Conservation (phyloP, 2,329 filamentous ascomycete species). For the Nannizziopsis barbatae region DNA sequence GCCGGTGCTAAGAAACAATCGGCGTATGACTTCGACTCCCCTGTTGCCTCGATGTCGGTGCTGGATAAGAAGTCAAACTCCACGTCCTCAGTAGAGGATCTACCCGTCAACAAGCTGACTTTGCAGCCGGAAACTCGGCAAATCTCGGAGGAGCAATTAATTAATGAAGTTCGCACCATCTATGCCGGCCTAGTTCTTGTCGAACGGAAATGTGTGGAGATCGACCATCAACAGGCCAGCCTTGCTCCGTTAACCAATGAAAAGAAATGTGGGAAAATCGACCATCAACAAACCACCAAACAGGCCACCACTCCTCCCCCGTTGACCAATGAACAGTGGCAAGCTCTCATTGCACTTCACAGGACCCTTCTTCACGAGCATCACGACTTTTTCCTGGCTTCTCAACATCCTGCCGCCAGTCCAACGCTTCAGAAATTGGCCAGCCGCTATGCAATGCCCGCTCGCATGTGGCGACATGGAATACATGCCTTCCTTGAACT, state of each 20-base stretch:
- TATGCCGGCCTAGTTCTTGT: constrained; percentile 78
- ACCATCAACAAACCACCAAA: too few relatives aligned
- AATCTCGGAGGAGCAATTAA: constrained; percentile 66
- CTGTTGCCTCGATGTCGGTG: constrained; percentile 6
- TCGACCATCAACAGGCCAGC: constrained; percentile 53
- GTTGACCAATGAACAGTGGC: constrained; percentile 61
- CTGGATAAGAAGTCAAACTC: neutral
- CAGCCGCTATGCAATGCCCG: constrained; percentile 79
- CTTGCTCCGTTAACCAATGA: constrained; percentile 48
- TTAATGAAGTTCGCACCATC: constrained; percentile 53
- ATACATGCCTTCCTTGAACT: constrained; percentile 79
- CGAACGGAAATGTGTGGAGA: constrained; percentile 75
- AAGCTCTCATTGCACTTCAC: constrained; percentile 71
- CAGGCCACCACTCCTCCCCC: constrained; percentile 45
- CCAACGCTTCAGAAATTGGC: constrained; percentile 57
- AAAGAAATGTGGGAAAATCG: constrained; percentile 78
- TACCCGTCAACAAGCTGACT: constrained; percentile 8
- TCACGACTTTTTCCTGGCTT: constrained; percentile 76
- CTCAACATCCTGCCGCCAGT: constrained; percentile 70
- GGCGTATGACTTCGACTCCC: constrained; percentile 7
- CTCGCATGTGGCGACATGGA: constrained; percentile 85
- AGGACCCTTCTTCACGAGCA: constrained; percentile 70
- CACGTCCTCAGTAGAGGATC: neutral
- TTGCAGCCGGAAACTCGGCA: constrained; percentile 52
- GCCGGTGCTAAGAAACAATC: constrained; percentile 6